phyloP scores from a whole-genome alignment of 2,329 filamentous ascomycete genomes.

The Beauveria caledonica region DNA sequence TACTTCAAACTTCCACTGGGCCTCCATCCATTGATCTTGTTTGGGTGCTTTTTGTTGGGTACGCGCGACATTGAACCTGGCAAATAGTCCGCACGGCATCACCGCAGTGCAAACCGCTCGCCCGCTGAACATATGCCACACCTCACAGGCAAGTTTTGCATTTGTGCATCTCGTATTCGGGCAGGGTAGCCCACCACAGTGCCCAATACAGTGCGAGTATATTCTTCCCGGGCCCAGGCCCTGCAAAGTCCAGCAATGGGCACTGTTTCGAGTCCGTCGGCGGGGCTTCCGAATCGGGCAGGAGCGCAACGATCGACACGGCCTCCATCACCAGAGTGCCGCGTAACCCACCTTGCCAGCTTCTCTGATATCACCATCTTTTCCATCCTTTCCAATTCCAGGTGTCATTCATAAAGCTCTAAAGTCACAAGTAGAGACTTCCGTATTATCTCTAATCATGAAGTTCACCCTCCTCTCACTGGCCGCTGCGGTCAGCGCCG shows the following conservation, averaged over 20 bases:
- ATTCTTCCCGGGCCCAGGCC: no score
- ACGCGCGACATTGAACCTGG: neutral
- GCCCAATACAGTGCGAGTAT: neutral
- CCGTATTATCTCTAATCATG: neutral
- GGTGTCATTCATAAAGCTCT: no score
- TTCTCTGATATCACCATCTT: neutral
- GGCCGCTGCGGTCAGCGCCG: neutral
- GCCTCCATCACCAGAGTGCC: conserved; percentile 3
- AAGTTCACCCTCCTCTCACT: conserved; percentile 6
- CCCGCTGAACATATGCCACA: neutral
- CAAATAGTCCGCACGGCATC: neutral
- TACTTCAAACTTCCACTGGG: no score
- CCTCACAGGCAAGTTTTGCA: neutral
- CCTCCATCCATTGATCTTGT: no score
- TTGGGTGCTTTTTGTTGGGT: no score
- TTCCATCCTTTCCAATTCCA: neutral
- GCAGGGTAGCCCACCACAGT: neutral
- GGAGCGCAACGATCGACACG: neutral
- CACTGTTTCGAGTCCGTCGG: neutral
- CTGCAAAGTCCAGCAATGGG: neutral
- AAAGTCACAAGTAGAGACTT: neutral
- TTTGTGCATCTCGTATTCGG: conserved; percentile 4
- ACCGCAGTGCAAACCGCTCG: neutral
- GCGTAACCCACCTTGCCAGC: conserved; percentile 4
- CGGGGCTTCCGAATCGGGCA: conserved; percentile 5